Evolutionary conservation across 345 rosid genomes (phyloP), one percentile per base, ranked within the genome.

Genomic region (Acer negundo): DNA sequence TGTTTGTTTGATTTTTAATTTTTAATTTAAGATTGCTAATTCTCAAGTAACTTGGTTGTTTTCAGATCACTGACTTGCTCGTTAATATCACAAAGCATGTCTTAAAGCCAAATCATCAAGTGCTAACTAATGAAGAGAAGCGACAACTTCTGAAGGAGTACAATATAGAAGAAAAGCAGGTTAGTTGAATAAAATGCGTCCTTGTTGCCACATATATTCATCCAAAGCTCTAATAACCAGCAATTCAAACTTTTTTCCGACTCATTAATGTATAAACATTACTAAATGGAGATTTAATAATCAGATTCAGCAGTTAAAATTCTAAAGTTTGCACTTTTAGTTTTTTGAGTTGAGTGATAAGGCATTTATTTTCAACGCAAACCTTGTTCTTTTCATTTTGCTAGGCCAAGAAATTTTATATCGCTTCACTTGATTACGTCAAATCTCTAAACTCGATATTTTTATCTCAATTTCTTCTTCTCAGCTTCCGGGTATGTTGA

Each of bases 161-260:
- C 84, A 84, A 79, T 67, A 85, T 96, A 58, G 90, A 90, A 70
- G 95, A 94, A n/a, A 96, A 92, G 81, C 98, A 96, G 95, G 99
- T 96, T 53, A 73, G 89, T 55, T 68, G 42, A 56, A 13, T 26
- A 55, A 72, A 69, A 20, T 62, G 51, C 3, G 17, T 42, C 49
- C n/a, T 65, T 47, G 63, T 72, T 20, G 31, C 22, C 15, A 22
- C 23, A 5, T 26, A 62, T 46, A 26, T 26, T 46, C 44, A 47
- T 44, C 69, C 53, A 31, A 46, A 62, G 69, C 28, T 3, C 20
- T 62, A 62, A 44, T 59, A 35, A 61, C 22, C 0, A 24, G 22
- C 67, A 15, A 59, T 12, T 59, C 44, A 22, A 38, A 73, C 2
- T 10, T 69, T 69, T 69, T 23, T 23, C n/a, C 20, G n/a, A 22